Evolutionary conservation across 495 filamentous ascomycete species (phyloP).

Genomic region (Pyrenopolyporus hunteri): DNA sequence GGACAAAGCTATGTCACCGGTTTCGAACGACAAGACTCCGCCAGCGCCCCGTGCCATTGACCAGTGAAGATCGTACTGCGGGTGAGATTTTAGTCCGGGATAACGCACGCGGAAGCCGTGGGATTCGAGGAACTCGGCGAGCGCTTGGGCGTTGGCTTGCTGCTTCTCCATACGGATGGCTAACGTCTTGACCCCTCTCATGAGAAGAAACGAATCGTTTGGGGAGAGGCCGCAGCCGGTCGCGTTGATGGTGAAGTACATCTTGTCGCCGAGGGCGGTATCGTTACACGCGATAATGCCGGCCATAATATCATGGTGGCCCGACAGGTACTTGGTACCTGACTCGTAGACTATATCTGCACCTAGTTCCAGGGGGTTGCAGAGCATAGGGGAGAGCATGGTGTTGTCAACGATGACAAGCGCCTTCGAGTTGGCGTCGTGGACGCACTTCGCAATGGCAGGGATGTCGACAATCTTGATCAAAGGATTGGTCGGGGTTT

Average conservation of each 20-base stretch:
- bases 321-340: slow-evolving; percentile 96
- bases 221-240: slow-evolving; percentile 93
- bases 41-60: slow-evolving; percentile 92
- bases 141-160: slow-evolving; percentile 85
- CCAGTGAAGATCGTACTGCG: slow-evolving; percentile 95
- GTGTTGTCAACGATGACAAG: slow-evolving; percentile 96
- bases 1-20: slow-evolving; percentile 77
- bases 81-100: slow-evolving; percentile 89
- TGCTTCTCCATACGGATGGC: slow-evolving; percentile 99
- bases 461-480: slow-evolving; percentile 97
- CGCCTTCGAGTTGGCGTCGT: slow-evolving; percentile 79
- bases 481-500: slow-evolving; percentile 95
- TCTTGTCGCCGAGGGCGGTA: slow-evolving; percentile 76
- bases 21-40: slow-evolving; percentile 95
- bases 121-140: slow-evolving; percentile 89
- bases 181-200: slow-evolving; percentile 93
- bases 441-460: slow-evolving; percentile 72
- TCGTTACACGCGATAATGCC: slow-evolving; percentile 93
- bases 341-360: slow-evolving; percentile 97
- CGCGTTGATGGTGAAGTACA: slow-evolving; percentile 95
- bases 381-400: slow-evolving; percentile 93
- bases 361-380: slow-evolving; percentile 89
- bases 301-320: slow-evolving; percentile 98
- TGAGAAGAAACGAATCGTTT: slow-evolving; percentile 93
- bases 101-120: slow-evolving; percentile 95